Evolutionary conservation across 257 asterid species (phyloP).

Genomic region (Leonotis leonurus): DNA sequence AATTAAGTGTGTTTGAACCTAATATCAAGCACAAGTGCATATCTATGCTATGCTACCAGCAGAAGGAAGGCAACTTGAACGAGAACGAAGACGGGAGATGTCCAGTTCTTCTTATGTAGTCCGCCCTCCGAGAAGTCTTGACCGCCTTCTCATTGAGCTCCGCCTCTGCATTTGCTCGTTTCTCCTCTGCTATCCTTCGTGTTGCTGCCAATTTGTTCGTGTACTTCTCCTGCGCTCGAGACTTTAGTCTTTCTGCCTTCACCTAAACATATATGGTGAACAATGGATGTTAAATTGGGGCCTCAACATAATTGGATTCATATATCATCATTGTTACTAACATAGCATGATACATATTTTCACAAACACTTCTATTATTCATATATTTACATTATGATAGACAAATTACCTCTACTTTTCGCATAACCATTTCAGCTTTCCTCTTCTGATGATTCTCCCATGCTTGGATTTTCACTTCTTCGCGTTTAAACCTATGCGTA

Average conservation of each 20-base stretch:
- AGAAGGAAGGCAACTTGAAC: slow-evolving; percentile 40
- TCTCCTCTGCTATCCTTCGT: slow-evolving; percentile 75
- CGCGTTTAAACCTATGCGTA: slow-evolving; percentile 58
- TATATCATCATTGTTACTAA: no score
- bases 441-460: slow-evolving; percentile 88
- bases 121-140: slow-evolving; percentile 66
- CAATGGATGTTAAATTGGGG: no score
- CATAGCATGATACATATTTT: no score
- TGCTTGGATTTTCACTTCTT: slow-evolving; percentile 80
- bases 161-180: slow-evolving; percentile 67
- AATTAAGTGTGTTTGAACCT: no score
- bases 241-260: slow-evolving; percentile 67
- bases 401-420: slow-evolving; percentile 65
- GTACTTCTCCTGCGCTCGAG: slow-evolving; percentile 69
- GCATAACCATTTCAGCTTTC: slow-evolving; percentile 79
- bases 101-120: slow-evolving; percentile 70
- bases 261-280: no score
- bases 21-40: no score
- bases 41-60: no score
- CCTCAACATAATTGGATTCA: no score
- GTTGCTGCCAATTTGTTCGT: slow-evolving; percentile 60
- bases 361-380: no score
- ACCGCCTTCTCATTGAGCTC: slow-evolving; percentile 61
- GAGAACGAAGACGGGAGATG: slow-evolving; percentile 61
- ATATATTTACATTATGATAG: neutral